Evolutionary conservation across 2,329 filamentous ascomycete genomes (phyloP).

Genomic region (Lojkania enalia): DNA sequence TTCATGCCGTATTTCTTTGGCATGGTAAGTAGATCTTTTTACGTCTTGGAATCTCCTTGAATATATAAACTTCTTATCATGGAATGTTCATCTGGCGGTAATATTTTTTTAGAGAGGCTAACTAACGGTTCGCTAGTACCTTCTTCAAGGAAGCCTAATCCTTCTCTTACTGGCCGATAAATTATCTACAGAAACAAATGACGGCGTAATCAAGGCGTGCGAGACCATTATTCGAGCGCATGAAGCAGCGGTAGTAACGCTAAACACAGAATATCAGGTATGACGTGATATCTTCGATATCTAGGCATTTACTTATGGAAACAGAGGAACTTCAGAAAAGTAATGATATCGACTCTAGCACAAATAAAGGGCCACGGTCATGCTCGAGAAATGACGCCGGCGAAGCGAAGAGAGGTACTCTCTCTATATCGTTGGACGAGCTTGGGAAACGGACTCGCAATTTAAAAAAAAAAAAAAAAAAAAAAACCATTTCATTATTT

Average conservation of each 20-base stretch:
- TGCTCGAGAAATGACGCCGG: conserved; percentile 41
- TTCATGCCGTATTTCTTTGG: conserved; percentile 98
- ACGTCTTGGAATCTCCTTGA: too few species aligned
- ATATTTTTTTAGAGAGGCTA: too few species aligned
- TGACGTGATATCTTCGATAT: not conserved
- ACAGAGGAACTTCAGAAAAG: conserved; percentile 59
- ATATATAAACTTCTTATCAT: too few species aligned
- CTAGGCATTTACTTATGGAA: conserved; percentile 5
- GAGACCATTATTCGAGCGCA: conserved; percentile 92
- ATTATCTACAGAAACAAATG: conserved; percentile 78
- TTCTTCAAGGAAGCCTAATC: conserved; percentile 86
- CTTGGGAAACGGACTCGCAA: conserved; percentile 46
- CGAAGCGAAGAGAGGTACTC: conserved; percentile 52
- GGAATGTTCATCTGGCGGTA: too few species aligned
- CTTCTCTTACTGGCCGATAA: conserved; percentile 88
- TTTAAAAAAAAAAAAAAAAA: conserved; percentile 22
- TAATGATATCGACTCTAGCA: conserved; percentile 50
- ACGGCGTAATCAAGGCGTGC: conserved; percentile 83
- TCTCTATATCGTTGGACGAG: conserved; percentile 59
- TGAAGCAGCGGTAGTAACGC: conserved; percentile 92
- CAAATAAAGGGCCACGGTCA: conserved; percentile 44
- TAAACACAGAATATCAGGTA: conserved; percentile 93
- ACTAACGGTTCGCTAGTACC: conserved; percentile 56
- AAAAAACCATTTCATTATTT: not conserved
- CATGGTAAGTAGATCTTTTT: conserved; percentile 59